Evolutionary conservation across 768 basidiomycete genomes (phyloP).

Genomic region (Xerocomellus chrysenteron): DNA sequence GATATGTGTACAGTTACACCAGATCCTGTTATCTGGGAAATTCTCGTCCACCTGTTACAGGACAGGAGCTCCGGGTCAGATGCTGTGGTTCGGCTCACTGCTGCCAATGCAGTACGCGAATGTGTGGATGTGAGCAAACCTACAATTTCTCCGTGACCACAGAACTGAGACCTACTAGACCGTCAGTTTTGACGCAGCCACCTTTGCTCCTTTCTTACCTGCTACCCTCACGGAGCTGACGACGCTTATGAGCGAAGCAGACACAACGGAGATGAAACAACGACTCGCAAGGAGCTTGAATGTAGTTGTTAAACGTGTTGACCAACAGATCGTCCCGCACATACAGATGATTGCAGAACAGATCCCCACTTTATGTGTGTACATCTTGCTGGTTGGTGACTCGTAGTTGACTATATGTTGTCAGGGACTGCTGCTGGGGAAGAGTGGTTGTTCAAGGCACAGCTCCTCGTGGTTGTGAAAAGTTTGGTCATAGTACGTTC

Average conservation of each 20-base stretch:
- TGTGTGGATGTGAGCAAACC: conserved; percentile 75
- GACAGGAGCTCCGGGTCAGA: conserved; percentile 73
- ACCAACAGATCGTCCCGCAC: conserved; percentile 63
- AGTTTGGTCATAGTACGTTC: conserved; percentile 62
- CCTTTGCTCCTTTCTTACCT: conserved; percentile 70
- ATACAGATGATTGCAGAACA: conserved; percentile 59
- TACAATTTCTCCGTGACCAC: background rate
- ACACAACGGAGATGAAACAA: conserved; percentile 74
- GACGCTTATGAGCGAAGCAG: conserved; percentile 67
- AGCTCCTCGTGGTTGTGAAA: conserved; percentile 66
- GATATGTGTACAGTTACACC: conserved; percentile 62
- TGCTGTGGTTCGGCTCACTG: conserved; percentile 82
- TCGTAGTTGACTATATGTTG: conserved; percentile 11
- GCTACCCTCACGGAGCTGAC: conserved; percentile 63
- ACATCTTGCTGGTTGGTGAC: background rate
- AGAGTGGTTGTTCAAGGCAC: conserved; percentile 70
- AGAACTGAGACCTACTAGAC: conserved; percentile 43
- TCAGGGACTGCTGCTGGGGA: conserved; percentile 68
- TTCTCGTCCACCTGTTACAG: conserved; percentile 72
- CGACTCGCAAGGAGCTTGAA: conserved; percentile 70
- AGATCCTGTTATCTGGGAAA: conserved; percentile 72
- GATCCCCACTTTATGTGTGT: conserved; percentile 71
- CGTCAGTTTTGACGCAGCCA: conserved; percentile 55
- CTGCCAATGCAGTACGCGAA: conserved; percentile 75
- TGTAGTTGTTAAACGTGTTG: conserved; percentile 57